Conservation (phyloP, 2,329 filamentous ascomycete genomes). For the Penicillium sp. region DNA sequence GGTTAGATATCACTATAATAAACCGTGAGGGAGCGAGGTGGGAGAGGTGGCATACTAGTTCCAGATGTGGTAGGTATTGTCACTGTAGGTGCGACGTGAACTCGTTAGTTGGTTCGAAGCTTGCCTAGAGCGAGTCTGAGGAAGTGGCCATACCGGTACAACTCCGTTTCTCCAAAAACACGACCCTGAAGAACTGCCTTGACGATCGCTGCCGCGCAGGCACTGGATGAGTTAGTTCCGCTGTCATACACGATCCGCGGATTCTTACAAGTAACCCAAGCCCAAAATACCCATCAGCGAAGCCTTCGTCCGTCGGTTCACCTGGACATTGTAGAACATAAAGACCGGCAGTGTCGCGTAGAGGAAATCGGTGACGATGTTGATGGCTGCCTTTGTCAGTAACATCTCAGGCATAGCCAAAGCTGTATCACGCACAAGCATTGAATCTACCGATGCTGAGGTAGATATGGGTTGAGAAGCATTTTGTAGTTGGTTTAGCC, state of each 20-base stretch:
- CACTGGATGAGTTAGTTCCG: slow-evolving; percentile 24
- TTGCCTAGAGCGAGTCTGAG: slow-evolving; percentile 31
- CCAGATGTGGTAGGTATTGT: slow-evolving; percentile 48
- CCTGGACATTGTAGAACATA: slow-evolving; percentile 44
- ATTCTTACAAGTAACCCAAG: slow-evolving; percentile 49
- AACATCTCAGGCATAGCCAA: not conserved
- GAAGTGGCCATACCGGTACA: slow-evolving; percentile 42
- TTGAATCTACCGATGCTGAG: slow-evolving; percentile 52
- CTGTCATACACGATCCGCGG: not conserved
- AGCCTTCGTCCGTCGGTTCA: slow-evolving; percentile 43
- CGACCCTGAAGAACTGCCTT: slow-evolving; percentile 32
- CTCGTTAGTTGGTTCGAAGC: not conserved
- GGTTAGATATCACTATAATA: not conserved
- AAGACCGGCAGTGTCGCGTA: slow-evolving; percentile 48
- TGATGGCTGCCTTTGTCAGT: slow-evolving; percentile 31
- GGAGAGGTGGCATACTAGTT: slow-evolving; percentile 50
- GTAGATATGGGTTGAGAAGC: slow-evolving; percentile 49
- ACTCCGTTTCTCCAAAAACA: slow-evolving; percentile 3
- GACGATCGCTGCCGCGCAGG: slow-evolving; percentile 49
- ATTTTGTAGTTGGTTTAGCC: slow-evolving; percentile 40
- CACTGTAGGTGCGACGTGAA: not conserved
- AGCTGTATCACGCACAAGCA: slow-evolving; percentile 23
- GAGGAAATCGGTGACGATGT: slow-evolving; percentile 48
- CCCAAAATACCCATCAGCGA: slow-evolving; percentile 45
- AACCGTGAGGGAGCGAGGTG: too few relatives aligned